phyloP scores from a whole-genome alignment of 1,139 yeast species.

The Kodamaea fungicola region DNA sequence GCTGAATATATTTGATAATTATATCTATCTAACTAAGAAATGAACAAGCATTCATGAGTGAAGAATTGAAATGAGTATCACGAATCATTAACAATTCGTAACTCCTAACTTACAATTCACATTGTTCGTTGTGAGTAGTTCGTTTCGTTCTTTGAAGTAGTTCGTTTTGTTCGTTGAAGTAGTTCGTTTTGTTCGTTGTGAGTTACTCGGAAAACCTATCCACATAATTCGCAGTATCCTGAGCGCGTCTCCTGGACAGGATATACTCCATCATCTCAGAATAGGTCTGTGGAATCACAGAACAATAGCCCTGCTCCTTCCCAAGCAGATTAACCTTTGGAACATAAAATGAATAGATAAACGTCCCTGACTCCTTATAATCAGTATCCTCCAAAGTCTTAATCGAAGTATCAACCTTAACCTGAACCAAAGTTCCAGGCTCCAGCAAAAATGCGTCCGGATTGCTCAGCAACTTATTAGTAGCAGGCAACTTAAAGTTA shows the following conservation, averaged over 20 bases:
- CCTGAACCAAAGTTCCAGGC: conserved; percentile 88
- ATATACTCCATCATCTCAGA: conserved; percentile 89
- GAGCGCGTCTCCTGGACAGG: conserved; percentile 87
- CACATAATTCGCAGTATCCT: conserved; percentile 72
- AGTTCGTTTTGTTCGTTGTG: no score
- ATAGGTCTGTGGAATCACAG: conserved; percentile 84
- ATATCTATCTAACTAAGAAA: no score
- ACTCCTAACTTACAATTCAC: no score
- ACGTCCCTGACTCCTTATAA: conserved; percentile 75
- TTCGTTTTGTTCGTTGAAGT: no score
- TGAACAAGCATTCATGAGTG: no score
- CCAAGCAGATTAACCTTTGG: conserved; percentile 46
- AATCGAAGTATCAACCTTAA: conserved; percentile 79
- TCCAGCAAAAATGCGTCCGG: conserved; percentile 60
- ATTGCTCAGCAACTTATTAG: conserved; percentile 50
- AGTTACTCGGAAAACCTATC: conserved; percentile 33
- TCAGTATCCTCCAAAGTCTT: conserved; percentile 60
- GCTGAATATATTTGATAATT: no score
- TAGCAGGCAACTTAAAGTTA: conserved; percentile 52
- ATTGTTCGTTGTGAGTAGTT: no score
- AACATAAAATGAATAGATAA: conserved; percentile 84
- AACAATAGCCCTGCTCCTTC: conserved; percentile 45
- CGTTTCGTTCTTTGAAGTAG: no score
- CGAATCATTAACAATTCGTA: no score
- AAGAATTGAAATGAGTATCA: no score